Evolutionary conservation across 176 grass and related monocot species (phyloP), one percentile per base, ranked within the genome.

Genomic region (Phoenix roebelenii): DNA sequence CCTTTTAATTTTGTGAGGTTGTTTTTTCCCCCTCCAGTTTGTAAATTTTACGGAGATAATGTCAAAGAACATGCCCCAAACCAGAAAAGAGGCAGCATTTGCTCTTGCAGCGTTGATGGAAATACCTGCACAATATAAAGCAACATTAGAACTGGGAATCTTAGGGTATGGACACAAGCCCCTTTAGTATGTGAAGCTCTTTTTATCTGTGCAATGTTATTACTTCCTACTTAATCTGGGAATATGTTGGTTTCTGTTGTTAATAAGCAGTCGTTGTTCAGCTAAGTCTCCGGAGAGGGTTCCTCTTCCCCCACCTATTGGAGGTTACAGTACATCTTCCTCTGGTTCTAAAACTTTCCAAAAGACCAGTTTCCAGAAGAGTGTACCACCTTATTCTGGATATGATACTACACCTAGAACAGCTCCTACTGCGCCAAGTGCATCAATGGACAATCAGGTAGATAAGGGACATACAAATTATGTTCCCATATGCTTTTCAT

Each of bases 41-140:
- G 65, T 68, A 55, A 68, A 68, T 68, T 68, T 68, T 68, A 68
- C 18, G 4, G 52, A 68, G 28, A 35, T 68, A 22, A 68, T 68
- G 52, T 44, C 52, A 7, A 68, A 51, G 65, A 68, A 68, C 15
- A 68, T 68, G 28, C 28, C 65, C 12, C 52, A 68, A 39, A 39
- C 65, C 22, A 55, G 52, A 56, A 68, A 68, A 44, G 65, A 68
- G 50, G 18, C 65, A 4, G 26, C 28, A 68, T 68, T 68, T 68
- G 28, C 65, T 44, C 51, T 68, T 44, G 65, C 52, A 16, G 65
- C 65, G 17, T 44, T 68, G 65, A 68, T 68, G 65, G 65, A 57
- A 68, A 68, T 68, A 48, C 26, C 65, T 68, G 20, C 65, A 6
- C 65, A 68, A 22, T 68, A 68, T 19, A 68, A 68, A 56, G 65